phyloP scores from a whole-genome alignment of 2,329 filamentous ascomycete species.

The Diaporthe citri region DNA sequence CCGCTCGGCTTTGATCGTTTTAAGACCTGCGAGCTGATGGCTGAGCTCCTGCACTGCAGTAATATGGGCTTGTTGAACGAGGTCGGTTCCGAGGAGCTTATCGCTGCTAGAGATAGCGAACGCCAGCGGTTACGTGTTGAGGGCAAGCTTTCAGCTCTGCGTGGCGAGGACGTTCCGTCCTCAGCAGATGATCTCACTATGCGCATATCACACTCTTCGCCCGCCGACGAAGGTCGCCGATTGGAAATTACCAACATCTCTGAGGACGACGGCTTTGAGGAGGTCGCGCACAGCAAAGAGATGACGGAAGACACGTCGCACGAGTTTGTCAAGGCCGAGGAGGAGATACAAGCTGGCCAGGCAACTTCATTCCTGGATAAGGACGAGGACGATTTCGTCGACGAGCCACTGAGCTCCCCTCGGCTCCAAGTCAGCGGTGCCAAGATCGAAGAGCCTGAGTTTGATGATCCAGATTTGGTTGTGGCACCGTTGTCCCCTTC shows the following conservation, averaged over 20 bases:
- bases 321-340: constrained; percentile 73
- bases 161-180: constrained; percentile 57
- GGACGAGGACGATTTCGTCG: constrained; percentile 81
- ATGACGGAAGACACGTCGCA: constrained; percentile 80
- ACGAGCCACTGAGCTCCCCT: constrained; percentile 80
- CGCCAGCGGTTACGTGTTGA: constrained; percentile 83
- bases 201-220: constrained; percentile 62
- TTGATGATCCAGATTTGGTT: constrained; percentile 68
- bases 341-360: constrained; percentile 59
- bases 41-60: constrained; percentile 95
- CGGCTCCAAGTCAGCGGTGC: constrained; percentile 72
- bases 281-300: constrained; percentile 79
- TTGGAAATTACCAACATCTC: constrained; percentile 84
- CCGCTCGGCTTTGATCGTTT: constrained; percentile 97
- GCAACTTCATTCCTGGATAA: constrained; percentile 63
- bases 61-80: constrained; percentile 99
- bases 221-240: constrained; percentile 74
- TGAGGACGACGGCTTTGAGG: constrained; percentile 94
- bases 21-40: constrained; percentile 99
- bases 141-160: constrained; percentile 73
- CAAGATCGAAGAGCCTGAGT: constrained; percentile 63
- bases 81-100: constrained; percentile 87
- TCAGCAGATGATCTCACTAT: constrained; percentile 74
- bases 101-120: constrained; percentile 82
- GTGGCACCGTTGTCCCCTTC: constrained; percentile 70